Base-by-base conservation (phyloP, 768 basidiomycete genomes). In the Infundibulicybe gibba region DNA sequence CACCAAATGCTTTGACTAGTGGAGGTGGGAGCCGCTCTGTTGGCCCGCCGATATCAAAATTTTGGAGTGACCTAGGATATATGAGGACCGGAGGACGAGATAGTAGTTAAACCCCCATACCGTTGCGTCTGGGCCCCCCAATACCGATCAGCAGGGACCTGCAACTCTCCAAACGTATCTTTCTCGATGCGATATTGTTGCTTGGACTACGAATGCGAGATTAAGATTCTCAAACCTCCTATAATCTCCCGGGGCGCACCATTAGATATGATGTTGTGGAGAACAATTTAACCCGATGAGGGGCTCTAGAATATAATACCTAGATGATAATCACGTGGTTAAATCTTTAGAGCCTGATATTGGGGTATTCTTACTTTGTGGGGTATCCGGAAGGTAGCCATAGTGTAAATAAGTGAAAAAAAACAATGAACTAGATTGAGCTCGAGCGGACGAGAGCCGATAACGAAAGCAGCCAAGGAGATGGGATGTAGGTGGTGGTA, bases 91-190 rank as follows among this genome's bases (percentile, higher is more conserved):
- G 17, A 8, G 9, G 32, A 38, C 10, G n/a, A 15, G 20, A 43
- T 25, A 17, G 6, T 14, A 41, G 6, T 21, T 14, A 32, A 30
- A 32, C 3, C 21, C 6, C 61, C 69, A 17, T 55, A 87, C 90
- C 97, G 79, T 62, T 98, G 95, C 12, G 97, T 99, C 68, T 98
- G 97, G 14, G 94, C 94, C 49, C 97, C 97, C 93, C 94, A 99
- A 69, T 98, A 97, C 48, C 86, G 81, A 51, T 75, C 71, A 16
- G 70, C 64, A 33, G 75, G 75, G 34, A 99, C 97, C 55, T 88
- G 78, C 34, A 99, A 80, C 50, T 94, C 90, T 31, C 97, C 97
- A 63, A 99, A 98, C 2, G 97, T 97, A 66, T 98, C 97, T 54
- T 75, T 84, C 68, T 99, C 95, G 17, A 75, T 71, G 49, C 94